These are phyloP conservation scores for Microdochium bolleyi DNA, from an alignment of 2,329 filamentous ascomycete species.

Conservation along the genomic window DNA sequence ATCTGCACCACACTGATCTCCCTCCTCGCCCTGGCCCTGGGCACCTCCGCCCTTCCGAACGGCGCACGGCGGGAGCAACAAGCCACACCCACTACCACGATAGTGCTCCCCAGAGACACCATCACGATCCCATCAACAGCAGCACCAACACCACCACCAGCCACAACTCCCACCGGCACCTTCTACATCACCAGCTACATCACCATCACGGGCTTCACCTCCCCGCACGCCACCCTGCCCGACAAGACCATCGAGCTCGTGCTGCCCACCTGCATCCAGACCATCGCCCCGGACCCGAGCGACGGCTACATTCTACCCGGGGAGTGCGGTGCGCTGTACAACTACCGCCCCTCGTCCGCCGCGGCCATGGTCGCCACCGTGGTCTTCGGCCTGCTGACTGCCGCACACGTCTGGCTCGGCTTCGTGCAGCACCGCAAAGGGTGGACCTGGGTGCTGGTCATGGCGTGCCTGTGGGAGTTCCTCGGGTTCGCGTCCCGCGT, in stretches of 20 bases:
- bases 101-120: too few relatives aligned
- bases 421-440: constrained; percentile 12
- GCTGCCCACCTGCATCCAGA: constrained; percentile 27
- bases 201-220: constrained; percentile 17
- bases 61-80: too few relatives aligned
- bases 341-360: constrained; percentile 22
- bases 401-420: constrained; percentile 11
- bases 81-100: too few relatives aligned
- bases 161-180: constrained; percentile 3
- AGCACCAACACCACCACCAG: background rate
- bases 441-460: constrained; percentile 27
- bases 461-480: constrained; percentile 23
- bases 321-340: constrained; percentile 18
- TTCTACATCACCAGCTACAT: constrained; percentile 21
- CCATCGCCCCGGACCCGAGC: constrained; percentile 17
- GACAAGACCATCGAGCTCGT: constrained; percentile 21
- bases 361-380: constrained; percentile 18
- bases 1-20: too few relatives aligned
- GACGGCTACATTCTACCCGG: constrained; percentile 24
- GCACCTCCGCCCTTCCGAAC: too few relatives aligned
- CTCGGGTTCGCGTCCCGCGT: constrained; percentile 18
- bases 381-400: constrained; percentile 15
- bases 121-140: background rate
- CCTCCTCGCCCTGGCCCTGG: too few relatives aligned
- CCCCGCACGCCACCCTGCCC: constrained; percentile 16